phyloP scores from a whole-genome alignment of 306 rosid species.

The Neltuma alba region DNA sequence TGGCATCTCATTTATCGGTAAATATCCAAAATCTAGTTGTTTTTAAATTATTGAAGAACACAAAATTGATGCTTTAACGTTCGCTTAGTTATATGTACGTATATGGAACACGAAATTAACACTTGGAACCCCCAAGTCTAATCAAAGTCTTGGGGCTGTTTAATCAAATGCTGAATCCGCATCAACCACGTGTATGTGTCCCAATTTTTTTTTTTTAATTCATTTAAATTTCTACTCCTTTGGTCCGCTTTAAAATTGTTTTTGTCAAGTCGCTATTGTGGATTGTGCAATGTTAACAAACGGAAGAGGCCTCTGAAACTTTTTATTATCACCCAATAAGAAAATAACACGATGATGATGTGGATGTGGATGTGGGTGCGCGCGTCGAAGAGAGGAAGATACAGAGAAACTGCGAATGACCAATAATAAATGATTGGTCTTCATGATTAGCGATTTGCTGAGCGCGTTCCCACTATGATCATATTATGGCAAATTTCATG shows the following conservation, averaged over 20 bases:
- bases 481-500: background rate
- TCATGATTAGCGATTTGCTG: background rate
- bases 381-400: background rate
- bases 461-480: background rate
- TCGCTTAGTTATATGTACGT: too few relatives aligned
- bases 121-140: background rate
- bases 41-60: too few relatives aligned
- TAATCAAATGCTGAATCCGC: background rate
- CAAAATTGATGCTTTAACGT: too few relatives aligned
- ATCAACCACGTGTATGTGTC: background rate
- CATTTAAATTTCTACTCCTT: background rate
- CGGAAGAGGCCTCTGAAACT: slow-evolving; percentile 7
- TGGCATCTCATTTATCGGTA: too few relatives aligned
- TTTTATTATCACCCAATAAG: background rate
- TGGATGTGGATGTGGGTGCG: background rate
- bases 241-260: slow-evolving; percentile 30
- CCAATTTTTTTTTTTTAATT: background rate
- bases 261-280: slow-evolving; percentile 20
- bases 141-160: background rate
- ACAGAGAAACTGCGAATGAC: background rate
- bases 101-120: background rate
- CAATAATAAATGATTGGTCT: background rate
- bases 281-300: slow-evolving; percentile 39
- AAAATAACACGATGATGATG: background rate
- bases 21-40: too few relatives aligned